A percentile compares a stretch with the other conserved stretches of the same genome.
phyloP scores from a whole-genome alignment of 2,329 filamentous ascomycete genomes.

The Trichoderma koningiopsis region DNA sequence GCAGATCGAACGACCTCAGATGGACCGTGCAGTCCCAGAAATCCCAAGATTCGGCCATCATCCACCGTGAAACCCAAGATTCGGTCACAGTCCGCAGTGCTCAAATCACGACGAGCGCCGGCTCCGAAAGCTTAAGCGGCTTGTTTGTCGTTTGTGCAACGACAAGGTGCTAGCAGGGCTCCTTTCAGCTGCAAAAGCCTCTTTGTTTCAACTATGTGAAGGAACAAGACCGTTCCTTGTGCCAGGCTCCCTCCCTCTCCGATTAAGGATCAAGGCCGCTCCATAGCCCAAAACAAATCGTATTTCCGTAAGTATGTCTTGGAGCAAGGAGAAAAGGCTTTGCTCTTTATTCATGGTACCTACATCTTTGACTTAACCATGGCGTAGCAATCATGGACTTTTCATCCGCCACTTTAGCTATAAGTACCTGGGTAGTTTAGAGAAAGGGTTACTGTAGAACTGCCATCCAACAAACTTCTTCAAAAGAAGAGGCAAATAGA shows the following conservation, averaged over 20 bases:
- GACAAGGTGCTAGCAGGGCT: not conserved
- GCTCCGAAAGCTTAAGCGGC: not conserved
- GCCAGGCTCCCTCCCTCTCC: not conserved
- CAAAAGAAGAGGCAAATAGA: not conserved
- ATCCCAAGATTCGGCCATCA: not conserved
- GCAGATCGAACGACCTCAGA: constrained; percentile 7
- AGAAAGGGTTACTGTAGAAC: too few relatives aligned
- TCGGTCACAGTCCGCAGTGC: not conserved
- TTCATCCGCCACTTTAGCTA: too few relatives aligned
- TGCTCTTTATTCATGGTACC: not conserved
- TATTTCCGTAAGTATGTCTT: not conserved
- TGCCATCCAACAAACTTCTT: not conserved
- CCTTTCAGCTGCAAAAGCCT: not conserved
- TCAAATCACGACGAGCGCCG: not conserved
- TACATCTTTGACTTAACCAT: not conserved
- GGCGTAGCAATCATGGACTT: not conserved
- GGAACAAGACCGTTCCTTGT: not conserved
- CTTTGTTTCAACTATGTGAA: not conserved
- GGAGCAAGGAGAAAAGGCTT: not conserved
- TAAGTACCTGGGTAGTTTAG: too few relatives aligned
- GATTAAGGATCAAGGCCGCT: not conserved
- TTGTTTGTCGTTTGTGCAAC: not conserved
- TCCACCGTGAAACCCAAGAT: not conserved
- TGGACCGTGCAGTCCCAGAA: constrained; percentile 12
- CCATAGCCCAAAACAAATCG: not conserved